phyloP scores from a whole-genome alignment of 2,329 filamentous ascomycete species.

The Colletotrichum orbiculare region DNA sequence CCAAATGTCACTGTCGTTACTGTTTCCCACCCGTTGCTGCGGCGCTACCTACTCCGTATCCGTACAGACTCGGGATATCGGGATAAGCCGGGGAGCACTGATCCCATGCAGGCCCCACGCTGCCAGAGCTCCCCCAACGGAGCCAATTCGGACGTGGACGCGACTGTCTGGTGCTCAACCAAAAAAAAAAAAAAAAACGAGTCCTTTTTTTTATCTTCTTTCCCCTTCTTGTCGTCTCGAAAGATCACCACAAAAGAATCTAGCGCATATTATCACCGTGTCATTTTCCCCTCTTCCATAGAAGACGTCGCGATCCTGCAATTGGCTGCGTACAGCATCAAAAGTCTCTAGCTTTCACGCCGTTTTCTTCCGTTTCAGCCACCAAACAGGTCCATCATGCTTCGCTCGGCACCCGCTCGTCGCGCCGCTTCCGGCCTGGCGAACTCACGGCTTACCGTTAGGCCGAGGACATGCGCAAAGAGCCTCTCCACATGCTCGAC shows the following conservation, averaged over 20 bases:
- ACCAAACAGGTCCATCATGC: constrained; percentile 24
- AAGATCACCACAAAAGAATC: neutral
- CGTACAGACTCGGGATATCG: constrained; percentile 13
- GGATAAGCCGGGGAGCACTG: constrained; percentile 32
- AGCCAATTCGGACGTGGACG: constrained; percentile 21
- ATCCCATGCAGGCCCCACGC: constrained; percentile 9
- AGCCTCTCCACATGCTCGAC: constrained; percentile 36
- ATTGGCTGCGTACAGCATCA: constrained; percentile 16
- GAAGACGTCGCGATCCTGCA: constrained; percentile 10
- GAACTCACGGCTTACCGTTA: constrained; percentile 32
- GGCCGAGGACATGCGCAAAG: constrained; percentile 35
- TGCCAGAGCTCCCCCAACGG: constrained; percentile 28
- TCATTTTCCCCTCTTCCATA: neutral
- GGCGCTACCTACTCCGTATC: neutral
- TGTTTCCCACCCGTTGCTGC: constrained; percentile 8
- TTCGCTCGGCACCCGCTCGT: constrained; percentile 34
- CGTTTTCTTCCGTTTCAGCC: constrained; percentile 19
- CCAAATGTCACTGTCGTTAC: neutral
- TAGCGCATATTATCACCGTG: constrained; percentile 3
- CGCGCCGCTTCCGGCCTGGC: constrained; percentile 37
- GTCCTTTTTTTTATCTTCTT: constrained; percentile 14
- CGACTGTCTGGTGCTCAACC: constrained; percentile 12
- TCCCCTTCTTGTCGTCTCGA: constrained; percentile 2
- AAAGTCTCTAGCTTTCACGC: constrained; percentile 11
- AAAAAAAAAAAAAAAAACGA: constrained; percentile 12